Evolutionary conservation across 225 moss, liverwort and hornwort genomes (phyloP).

Genomic region (Bryum argenteum): DNA sequence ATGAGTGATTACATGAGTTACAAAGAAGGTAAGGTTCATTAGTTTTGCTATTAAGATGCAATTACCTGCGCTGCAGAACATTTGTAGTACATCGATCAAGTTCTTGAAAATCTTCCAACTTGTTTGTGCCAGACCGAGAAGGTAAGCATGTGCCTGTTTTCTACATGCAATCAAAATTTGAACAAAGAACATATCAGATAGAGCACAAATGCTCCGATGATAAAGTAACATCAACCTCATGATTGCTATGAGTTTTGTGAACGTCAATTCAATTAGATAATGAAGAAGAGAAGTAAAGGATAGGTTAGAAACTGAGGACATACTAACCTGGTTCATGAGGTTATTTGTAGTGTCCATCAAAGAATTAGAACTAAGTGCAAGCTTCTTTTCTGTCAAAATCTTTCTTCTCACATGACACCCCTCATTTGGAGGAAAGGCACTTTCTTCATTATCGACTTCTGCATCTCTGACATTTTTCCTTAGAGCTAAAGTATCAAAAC

Average conservation of each 20-base stretch:
- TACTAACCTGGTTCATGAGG: slow-evolving; percentile 30
- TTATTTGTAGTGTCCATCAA: neutral
- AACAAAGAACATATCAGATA: neutral
- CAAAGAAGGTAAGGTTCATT: no score
- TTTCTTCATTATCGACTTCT: slow-evolving; percentile 13
- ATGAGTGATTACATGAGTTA: no score
- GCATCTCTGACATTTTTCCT: slow-evolving; percentile 6
- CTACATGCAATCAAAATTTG: slow-evolving; percentile 19
- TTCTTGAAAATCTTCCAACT: slow-evolving; percentile 32
- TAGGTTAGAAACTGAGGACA: neutral
- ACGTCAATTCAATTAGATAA: neutral
- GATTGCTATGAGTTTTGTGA: neutral
- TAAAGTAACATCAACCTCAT: neutral
- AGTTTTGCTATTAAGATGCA: neutral
- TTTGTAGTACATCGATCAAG: slow-evolving; percentile 42
- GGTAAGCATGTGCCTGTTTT: slow-evolving; percentile 19
- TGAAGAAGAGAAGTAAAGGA: neutral
- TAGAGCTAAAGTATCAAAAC: neutral
- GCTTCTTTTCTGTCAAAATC: slow-evolving; percentile 24
- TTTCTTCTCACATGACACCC: neutral
- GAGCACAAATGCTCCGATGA: neutral
- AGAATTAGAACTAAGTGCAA: slow-evolving; percentile 19
- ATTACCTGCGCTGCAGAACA: slow-evolving; percentile 50
- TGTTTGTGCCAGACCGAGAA: neutral
- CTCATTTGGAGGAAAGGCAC: slow-evolving; percentile 6